phyloP scores from a whole-genome alignment of 2,329 filamentous ascomycete species.

The Paracoccidioides lutzii region DNA sequence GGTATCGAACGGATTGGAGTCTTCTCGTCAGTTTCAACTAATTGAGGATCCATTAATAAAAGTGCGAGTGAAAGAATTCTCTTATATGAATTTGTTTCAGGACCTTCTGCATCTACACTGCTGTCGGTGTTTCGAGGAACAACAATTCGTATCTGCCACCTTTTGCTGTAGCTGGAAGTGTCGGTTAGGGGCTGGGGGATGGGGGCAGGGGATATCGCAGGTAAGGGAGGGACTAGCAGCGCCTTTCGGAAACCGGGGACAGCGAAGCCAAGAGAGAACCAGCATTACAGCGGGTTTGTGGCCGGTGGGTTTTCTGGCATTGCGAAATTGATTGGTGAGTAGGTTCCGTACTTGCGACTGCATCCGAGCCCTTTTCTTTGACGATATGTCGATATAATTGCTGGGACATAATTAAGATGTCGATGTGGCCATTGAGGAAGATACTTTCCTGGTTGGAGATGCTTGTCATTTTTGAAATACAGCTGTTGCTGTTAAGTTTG shows the following conservation, averaged over 20 bases:
- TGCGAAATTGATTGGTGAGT: slow-evolving; percentile 69
- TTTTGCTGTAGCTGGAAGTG: not conserved
- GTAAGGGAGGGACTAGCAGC: not conserved
- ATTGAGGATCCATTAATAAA: no score
- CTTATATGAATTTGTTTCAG: no score
- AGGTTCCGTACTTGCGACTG: not conserved
- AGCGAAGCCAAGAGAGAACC: slow-evolving; percentile 13
- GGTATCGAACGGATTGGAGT: no score
- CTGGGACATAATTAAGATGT: no score
- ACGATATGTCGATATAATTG: not conserved
- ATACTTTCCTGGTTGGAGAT: no score
- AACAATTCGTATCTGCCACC: not conserved
- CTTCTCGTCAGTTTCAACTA: no score
- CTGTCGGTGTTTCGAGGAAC: not conserved
- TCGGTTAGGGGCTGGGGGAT: not conserved
- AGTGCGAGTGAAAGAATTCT: no score
- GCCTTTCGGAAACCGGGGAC: not conserved
- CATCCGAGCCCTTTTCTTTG: not conserved
- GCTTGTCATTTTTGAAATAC: no score
- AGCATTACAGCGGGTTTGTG: slow-evolving; percentile 87
- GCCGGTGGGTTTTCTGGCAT: slow-evolving; percentile 93
- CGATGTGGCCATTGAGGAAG: no score
- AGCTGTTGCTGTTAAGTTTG: no score
- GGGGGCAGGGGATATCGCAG: not conserved
- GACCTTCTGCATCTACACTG: no score